These are phyloP conservation scores for Stereocaulon alpinum DNA, from an alignment of 495 filamentous ascomycete genomes.

Conservation along the genomic window DNA sequence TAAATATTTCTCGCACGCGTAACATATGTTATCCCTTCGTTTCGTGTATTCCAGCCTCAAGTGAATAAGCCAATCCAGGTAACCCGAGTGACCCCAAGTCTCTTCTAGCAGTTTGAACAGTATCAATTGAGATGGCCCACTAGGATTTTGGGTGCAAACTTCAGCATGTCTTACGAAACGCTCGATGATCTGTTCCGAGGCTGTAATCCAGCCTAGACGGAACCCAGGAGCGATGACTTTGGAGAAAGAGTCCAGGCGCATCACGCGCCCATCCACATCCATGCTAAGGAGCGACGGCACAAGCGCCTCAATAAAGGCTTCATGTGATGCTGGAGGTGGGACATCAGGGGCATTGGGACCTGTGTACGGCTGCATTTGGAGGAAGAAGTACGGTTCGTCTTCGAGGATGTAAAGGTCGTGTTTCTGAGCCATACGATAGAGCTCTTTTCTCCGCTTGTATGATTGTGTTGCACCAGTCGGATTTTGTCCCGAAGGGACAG, in stretches of 20 bases:
- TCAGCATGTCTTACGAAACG: slow-evolving; percentile 69
- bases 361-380: slow-evolving; percentile 85
- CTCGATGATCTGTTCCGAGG: slow-evolving; percentile 70
- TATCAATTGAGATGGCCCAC: slow-evolving; percentile 70
- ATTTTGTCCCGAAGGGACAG: slow-evolving; percentile 67
- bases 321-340: slow-evolving; percentile 44
- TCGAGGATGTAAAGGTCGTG: slow-evolving; percentile 84
- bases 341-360: slow-evolving; percentile 39
- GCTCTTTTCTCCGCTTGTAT: slow-evolving; percentile 47
- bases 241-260: slow-evolving; percentile 60
- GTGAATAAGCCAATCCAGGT: slow-evolving; percentile 79
- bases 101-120: slow-evolving; percentile 88
- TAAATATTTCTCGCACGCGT: slow-evolving; percentile 70
- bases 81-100: slow-evolving; percentile 89
- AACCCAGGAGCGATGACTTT: slow-evolving; percentile 55
- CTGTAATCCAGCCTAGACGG: slow-evolving; percentile 56
- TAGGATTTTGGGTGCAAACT: slow-evolving; percentile 69
- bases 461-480: slow-evolving; percentile 81
- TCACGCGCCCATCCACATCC: slow-evolving; percentile 56
- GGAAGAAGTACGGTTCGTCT: slow-evolving; percentile 94
- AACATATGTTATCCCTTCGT: slow-evolving; percentile 65
- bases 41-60: slow-evolving; percentile 74
- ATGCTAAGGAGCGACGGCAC: slow-evolving; percentile 53
- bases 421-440: slow-evolving; percentile 69
- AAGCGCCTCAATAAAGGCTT: slow-evolving; percentile 49